These are phyloP conservation scores for Colletotrichum sp. DNA, from an alignment of 2,329 filamentous ascomycete genomes.

Conservation along the genomic window DNA sequence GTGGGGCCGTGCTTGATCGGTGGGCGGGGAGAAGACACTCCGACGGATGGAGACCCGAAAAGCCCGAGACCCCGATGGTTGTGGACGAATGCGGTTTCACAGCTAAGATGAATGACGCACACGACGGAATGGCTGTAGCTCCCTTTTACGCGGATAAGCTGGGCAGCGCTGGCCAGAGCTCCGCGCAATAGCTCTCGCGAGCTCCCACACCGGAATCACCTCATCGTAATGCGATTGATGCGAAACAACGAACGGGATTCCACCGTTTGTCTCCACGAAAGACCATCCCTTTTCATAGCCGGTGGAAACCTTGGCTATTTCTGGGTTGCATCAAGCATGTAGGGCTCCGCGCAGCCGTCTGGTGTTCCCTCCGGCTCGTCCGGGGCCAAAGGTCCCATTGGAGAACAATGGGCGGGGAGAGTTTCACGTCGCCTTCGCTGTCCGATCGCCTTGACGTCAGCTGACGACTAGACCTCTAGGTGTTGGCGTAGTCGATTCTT, in stretches of 20 bases:
- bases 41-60: slow-evolving; percentile 2
- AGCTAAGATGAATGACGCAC: slow-evolving; percentile 11
- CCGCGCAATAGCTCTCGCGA: not conserved
- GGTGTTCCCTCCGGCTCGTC: not conserved
- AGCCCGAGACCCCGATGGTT: slow-evolving; percentile 12
- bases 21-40: not conserved
- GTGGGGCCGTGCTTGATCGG: slow-evolving; percentile 13
- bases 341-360: not conserved
- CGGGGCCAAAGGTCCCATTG: not conserved
- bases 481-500: not conserved
- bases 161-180: not conserved
- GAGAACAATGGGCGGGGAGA: not conserved
- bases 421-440: slow-evolving; percentile 14
- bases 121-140: not conserved
- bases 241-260: not conserved
- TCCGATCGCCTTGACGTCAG: slow-evolving; percentile 23
- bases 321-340: not conserved
- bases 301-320: not conserved
- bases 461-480: slow-evolving; percentile 4
- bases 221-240: slow-evolving; percentile 2
- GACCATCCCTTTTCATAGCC: not conserved
- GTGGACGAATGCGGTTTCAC: slow-evolving; percentile 14
- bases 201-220: slow-evolving; percentile 3
- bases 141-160: not conserved
- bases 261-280: not conserved